Evolutionary conservation across 805 yeast species (phyloP).

Genomic region (Nakazawaea laoshanensis): DNA sequence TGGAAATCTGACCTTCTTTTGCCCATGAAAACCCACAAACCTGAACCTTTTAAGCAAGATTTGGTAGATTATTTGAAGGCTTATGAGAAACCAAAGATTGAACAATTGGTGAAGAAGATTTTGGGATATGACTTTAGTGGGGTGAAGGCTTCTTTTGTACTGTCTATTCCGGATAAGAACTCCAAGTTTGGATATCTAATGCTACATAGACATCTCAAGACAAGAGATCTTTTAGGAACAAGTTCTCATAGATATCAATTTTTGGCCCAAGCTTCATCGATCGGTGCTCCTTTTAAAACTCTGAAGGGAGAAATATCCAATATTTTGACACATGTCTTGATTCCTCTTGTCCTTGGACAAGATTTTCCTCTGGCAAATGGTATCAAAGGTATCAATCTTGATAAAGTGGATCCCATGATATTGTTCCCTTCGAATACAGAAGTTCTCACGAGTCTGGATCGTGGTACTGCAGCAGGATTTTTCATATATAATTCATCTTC

Average conservation of each 20-base stretch:
- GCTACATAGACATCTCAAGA: constrained; percentile 29
- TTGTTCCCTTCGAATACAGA: constrained; percentile 25
- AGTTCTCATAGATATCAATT: constrained; percentile 15
- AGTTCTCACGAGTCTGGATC: constrained; percentile 15
- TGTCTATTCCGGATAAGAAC: constrained; percentile 41
- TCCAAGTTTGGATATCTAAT: constrained; percentile 38
- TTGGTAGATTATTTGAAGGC: constrained; percentile 33
- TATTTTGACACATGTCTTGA: constrained; percentile 36
- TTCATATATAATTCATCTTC: constrained; percentile 37
- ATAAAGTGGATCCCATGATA: constrained; percentile 17
- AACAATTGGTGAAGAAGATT: constrained; percentile 21
- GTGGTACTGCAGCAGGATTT: constrained; percentile 27
- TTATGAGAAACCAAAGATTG: constrained; percentile 27
- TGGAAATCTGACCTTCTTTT: constrained; percentile 9
- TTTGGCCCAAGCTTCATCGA: constrained; percentile 39
- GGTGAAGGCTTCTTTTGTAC: constrained; percentile 44
- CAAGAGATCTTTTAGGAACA: constrained; percentile 20
- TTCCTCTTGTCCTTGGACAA: constrained; percentile 32
- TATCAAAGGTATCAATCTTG: constrained; percentile 13
- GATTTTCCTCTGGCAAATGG: constrained; percentile 19
- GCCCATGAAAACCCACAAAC: constrained; percentile 9
- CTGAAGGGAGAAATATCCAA: constrained; percentile 19
- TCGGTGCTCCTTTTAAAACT: constrained; percentile 35
- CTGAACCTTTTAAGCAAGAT: constrained; percentile 34
- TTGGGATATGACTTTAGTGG: constrained; percentile 32